phyloP scores from a whole-genome alignment of 257 asterid genomes.

The Salvia splendens region DNA sequence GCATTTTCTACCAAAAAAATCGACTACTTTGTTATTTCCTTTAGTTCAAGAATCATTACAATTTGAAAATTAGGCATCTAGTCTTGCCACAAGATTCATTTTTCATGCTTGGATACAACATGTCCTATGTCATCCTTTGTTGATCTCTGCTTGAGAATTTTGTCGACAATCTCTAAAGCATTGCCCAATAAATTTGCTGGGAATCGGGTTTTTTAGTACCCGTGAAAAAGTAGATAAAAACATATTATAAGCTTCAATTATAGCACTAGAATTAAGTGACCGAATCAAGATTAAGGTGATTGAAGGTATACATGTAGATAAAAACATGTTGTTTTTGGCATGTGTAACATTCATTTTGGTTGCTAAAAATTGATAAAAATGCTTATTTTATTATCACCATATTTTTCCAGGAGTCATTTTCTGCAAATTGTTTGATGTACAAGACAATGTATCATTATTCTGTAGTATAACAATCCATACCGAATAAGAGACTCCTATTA shows the following conservation, averaged over 20 bases:
- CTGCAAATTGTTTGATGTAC: neutral
- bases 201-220: neutral
- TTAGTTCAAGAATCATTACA: neutral
- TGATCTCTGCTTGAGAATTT: neutral
- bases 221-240: too few relatives aligned
- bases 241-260: too few relatives aligned
- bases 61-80: slow-evolving; percentile 7
- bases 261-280: too few relatives aligned
- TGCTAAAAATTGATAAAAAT: neutral
- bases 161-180: slow-evolving; percentile 12
- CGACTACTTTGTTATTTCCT: neutral
- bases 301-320: too few relatives aligned
- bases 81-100: slow-evolving; percentile 13
- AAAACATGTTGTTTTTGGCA: too few relatives aligned
- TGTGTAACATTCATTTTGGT: neutral
- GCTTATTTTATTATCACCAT: neutral
- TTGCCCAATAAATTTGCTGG: slow-evolving; percentile 9
- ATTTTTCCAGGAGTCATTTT: neutral
- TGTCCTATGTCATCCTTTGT: neutral
- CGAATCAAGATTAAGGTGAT: too few relatives aligned
- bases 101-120: slow-evolving; percentile 11
- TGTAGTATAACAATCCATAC: neutral
- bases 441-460: neutral
- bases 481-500: neutral
- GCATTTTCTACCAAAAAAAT: neutral